These are phyloP conservation scores for Aspergillus luchuensis DNA, from an alignment of 2,329 filamentous ascomycete species.

Conservation along the genomic window DNA sequence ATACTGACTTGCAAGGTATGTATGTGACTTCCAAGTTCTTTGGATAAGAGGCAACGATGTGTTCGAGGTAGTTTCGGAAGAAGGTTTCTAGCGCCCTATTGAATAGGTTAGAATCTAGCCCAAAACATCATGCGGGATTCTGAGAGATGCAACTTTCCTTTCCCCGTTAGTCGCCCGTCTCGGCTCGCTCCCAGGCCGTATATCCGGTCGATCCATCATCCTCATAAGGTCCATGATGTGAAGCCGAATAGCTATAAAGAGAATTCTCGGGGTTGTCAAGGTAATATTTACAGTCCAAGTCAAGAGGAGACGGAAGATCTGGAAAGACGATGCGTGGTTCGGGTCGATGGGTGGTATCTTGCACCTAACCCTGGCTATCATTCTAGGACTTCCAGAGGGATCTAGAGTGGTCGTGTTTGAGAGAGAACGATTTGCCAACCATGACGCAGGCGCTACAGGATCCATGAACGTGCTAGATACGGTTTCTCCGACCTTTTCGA, in stretches of 20 bases:
- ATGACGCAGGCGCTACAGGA: not conserved
- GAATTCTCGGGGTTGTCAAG: slow-evolving; percentile 4
- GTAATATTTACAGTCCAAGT: slow-evolving; percentile 5
- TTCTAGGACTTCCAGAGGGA: slow-evolving; percentile 2
- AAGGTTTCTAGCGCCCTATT: slow-evolving; percentile 6
- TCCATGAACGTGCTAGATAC: slow-evolving; percentile 11
- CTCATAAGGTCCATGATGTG: slow-evolving; percentile 6
- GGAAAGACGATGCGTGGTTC: not conserved
- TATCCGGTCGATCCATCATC: slow-evolving; percentile 9
- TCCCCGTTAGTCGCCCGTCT: slow-evolving; percentile 2
- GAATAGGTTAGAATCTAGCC: not conserved
- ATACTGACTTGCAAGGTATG: slow-evolving; percentile 11
- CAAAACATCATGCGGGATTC: no score
- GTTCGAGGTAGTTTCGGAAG: slow-evolving; percentile 9
- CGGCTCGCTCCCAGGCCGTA: slow-evolving; percentile 9
- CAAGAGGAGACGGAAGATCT: not conserved
- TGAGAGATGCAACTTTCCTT: not conserved
- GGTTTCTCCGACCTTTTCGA: slow-evolving; percentile 12
- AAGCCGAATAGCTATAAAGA: slow-evolving; percentile 3
- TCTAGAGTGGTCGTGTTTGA: slow-evolving; percentile 8
- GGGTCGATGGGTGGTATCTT: slow-evolving; percentile 8
- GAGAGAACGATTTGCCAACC: slow-evolving; percentile 7
- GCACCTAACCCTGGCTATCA: slow-evolving; percentile 6
- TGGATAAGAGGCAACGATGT: not conserved
- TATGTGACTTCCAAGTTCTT: slow-evolving; percentile 8